These are phyloP conservation scores for Eutypa lata DNA, from an alignment of 2,329 filamentous ascomycete species.

Conservation along the genomic window DNA sequence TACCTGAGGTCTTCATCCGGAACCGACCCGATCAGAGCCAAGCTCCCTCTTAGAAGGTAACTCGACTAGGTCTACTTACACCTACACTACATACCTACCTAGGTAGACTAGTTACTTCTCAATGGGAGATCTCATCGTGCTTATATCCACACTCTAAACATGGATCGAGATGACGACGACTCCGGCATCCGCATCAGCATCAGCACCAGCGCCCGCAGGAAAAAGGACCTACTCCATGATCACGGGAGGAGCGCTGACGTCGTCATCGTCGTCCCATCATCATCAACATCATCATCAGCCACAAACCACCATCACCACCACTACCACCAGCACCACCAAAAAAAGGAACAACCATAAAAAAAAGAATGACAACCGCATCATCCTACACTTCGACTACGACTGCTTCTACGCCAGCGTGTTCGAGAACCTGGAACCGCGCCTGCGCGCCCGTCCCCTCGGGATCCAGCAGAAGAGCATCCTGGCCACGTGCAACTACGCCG, in stretches of 20 bases:
- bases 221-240: no score
- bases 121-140: no score
- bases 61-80: no score
- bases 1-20: no score
- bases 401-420: conserved; percentile 95
- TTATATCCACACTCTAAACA: conserved; percentile 13
- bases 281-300: neutral
- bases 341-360: conserved; percentile 30
- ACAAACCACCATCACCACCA: conserved; percentile 2
- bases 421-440: conserved; percentile 72
- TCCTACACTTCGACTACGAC: conserved; percentile 84
- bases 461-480: conserved; percentile 92
- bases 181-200: no score
- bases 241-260: conserved; percentile 7
- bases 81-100: no score
- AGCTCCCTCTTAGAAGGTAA: no score
- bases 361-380: conserved; percentile 60
- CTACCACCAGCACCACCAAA: conserved; percentile 8
- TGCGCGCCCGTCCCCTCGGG: conserved; percentile 73
- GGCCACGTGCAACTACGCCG: conserved; percentile 92
- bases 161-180: conserved; percentile 25
- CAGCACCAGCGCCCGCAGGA: no score
- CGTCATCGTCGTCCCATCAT: neutral
- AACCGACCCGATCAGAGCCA: no score
- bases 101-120: no score